These are phyloP conservation scores for Orbilia javanica DNA, from an alignment of 2,329 filamentous ascomycete species.

Conservation along the genomic window DNA sequence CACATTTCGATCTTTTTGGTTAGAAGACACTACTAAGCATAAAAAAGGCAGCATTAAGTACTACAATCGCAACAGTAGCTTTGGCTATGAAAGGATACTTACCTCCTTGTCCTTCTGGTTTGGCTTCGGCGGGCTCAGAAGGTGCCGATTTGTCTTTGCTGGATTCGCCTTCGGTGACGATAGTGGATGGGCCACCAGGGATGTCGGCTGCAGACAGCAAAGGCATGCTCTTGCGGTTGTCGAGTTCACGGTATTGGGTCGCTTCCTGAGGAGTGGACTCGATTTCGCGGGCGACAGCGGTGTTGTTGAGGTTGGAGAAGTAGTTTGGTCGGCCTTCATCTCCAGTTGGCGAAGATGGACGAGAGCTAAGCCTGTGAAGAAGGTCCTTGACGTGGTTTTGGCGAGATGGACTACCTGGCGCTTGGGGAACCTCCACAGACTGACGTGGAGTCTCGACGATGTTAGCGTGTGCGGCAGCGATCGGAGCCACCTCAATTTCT, in stretches of 20 bases:
- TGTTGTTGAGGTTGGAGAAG: slow-evolving; percentile 37
- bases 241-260: slow-evolving; percentile 38
- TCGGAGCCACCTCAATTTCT: slow-evolving; percentile 34
- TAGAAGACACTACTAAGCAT: slow-evolving; percentile 58
- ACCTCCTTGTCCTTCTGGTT: slow-evolving; percentile 44
- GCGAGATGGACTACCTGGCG: slow-evolving; percentile 45
- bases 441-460: slow-evolving; percentile 37
- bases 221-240: slow-evolving; percentile 56
- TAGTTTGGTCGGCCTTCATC: slow-evolving; percentile 47
- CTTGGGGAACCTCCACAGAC: slow-evolving; percentile 30
- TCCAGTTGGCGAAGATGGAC: slow-evolving; percentile 50
- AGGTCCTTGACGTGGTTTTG: slow-evolving; percentile 54
- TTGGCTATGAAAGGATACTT: slow-evolving; percentile 52
- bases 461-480: slow-evolving; percentile 39
- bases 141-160: slow-evolving; percentile 17
- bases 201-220: slow-evolving; percentile 43
- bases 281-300: slow-evolving; percentile 29
- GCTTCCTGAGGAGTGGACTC: slow-evolving; percentile 12
- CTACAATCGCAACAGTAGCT: slow-evolving; percentile 56
- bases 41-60: slow-evolving; percentile 54
- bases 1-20: slow-evolving; percentile 15
- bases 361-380: slow-evolving; percentile 49
- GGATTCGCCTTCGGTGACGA: slow-evolving; percentile 36
- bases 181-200: slow-evolving; percentile 51
- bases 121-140: slow-evolving; percentile 19